Evolutionary conservation across 345 rosid genomes (phyloP).

Genomic region (Populus ilicifolia): DNA sequence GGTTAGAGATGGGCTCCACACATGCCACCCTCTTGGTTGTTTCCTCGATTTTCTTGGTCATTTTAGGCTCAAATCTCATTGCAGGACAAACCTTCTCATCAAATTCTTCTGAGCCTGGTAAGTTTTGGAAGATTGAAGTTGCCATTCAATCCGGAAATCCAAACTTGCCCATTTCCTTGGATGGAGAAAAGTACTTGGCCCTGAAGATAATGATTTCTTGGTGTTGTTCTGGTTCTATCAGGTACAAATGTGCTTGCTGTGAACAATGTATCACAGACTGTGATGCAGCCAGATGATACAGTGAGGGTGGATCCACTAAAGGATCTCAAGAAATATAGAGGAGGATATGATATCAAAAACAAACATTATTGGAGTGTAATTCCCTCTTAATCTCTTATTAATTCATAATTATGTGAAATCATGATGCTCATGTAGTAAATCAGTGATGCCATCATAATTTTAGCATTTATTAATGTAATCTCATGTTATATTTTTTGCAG

Average conservation of each 20-base stretch:
- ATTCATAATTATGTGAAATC: not conserved
- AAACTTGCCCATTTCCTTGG: not conserved
- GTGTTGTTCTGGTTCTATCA: constrained; percentile 3
- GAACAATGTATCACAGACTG: constrained; percentile 19
- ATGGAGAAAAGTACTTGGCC: not conserved
- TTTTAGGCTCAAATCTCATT: constrained; percentile 14
- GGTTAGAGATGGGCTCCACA: constrained; percentile 30
- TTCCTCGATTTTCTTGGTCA: constrained; percentile 17
- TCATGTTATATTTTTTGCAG: constrained; percentile 31
- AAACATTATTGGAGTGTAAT: constrained; percentile 73
- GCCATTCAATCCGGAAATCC: not conserved
- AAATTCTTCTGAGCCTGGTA: constrained; percentile 20
- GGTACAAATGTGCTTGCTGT: constrained; percentile 25
- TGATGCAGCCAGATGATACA: constrained; percentile 32
- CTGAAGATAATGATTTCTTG: not conserved
- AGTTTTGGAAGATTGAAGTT: not conserved
- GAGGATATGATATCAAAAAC: constrained; percentile 64
- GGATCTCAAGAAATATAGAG: constrained; percentile 48
- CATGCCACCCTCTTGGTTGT: constrained; percentile 5
- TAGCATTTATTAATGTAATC: not conserved
- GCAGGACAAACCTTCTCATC: constrained; percentile 12
- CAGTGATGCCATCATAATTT: not conserved
- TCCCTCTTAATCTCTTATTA: constrained; percentile 1
- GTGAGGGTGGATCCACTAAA: constrained; percentile 57
- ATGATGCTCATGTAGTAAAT: not conserved